These are phyloP conservation scores for Ophiorrhiza pumila DNA, from an alignment of 257 asterid species.

Conservation along the genomic window DNA sequence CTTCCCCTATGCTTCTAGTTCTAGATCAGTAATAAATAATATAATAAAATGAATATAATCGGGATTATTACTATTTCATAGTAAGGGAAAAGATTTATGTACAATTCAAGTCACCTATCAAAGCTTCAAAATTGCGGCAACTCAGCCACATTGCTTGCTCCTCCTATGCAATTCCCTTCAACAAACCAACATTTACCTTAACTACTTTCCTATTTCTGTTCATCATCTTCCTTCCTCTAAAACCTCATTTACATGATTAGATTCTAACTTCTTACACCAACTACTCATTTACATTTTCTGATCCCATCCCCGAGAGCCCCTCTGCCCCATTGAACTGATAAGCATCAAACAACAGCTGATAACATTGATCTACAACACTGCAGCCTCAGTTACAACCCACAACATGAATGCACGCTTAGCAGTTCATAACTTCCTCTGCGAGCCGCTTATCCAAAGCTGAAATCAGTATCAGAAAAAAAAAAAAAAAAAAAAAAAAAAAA, in stretches of 20 bases:
- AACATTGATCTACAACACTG: neutral
- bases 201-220: constrained; percentile 7
- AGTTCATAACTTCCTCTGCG: neutral
- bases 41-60: neutral
- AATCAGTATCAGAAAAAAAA: neutral
- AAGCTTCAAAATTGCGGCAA: constrained; percentile 23
- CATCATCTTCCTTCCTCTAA: constrained; percentile 6
- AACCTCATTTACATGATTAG: constrained; percentile 55
- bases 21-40: too few species aligned
- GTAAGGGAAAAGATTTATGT: neutral
- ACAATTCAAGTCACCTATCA: constrained; percentile 13
- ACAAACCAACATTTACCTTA: constrained; percentile 11
- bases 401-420: neutral
- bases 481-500: too few species aligned
- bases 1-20: too few species aligned
- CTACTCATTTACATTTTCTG: constrained; percentile 53
- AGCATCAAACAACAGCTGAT: constrained; percentile 5
- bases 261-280: constrained; percentile 46
- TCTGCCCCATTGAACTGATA: too few species aligned
- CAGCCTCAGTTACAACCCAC: neutral
- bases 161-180: neutral
- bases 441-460: constrained; percentile 3
- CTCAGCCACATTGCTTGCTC: constrained; percentile 14
- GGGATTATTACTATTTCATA: neutral
- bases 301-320: constrained; percentile 30